Percentiles rank a stretch among this genome's conserved stretches.
Conservation (phyloP, 2,329 filamentous ascomycete genomes). For the Fusarium robinianum region DNA sequence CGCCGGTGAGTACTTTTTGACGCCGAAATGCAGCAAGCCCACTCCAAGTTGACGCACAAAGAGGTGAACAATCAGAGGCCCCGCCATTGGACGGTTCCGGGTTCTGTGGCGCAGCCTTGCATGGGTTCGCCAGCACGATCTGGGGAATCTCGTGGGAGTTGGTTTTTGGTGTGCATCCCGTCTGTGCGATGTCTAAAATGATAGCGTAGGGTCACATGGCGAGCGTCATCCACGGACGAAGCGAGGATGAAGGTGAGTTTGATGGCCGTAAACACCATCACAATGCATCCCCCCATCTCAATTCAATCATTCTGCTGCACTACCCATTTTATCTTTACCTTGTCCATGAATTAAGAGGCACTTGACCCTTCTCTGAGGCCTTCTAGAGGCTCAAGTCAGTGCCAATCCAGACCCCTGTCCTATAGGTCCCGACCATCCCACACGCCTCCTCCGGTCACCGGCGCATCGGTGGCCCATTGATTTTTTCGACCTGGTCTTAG, state of each 20-base stretch:
- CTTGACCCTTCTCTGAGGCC: too few species aligned
- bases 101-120: slow-evolving; percentile 23
- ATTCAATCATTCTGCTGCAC: too few species aligned
- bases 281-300: too few species aligned
- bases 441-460: slow-evolving; percentile 35
- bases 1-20: slow-evolving; percentile 5
- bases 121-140: slow-evolving; percentile 22
- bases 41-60: neutral
- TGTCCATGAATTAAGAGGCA: too few species aligned
- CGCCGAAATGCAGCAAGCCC: slow-evolving; percentile 1
- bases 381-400: too few species aligned
- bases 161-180: slow-evolving; percentile 2
- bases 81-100: slow-evolving; percentile 21
- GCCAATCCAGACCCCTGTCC: too few species aligned
- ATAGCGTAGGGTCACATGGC: slow-evolving; percentile 2
- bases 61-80: slow-evolving; percentile 10
- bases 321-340: too few species aligned
- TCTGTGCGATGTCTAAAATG: slow-evolving; percentile 11
- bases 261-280: neutral
- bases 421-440: too few species aligned
- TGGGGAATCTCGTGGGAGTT: slow-evolving; percentile 24
- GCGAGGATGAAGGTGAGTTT: neutral
- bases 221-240: neutral
- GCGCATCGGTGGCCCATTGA: slow-evolving; percentile 31
- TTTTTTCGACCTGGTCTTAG: slow-evolving; percentile 34